Evolutionary conservation across 352 stramenopile genomes (phyloP), one percentile per base, ranked within the genome.

Genomic region (Phytophthora pisi): DNA sequence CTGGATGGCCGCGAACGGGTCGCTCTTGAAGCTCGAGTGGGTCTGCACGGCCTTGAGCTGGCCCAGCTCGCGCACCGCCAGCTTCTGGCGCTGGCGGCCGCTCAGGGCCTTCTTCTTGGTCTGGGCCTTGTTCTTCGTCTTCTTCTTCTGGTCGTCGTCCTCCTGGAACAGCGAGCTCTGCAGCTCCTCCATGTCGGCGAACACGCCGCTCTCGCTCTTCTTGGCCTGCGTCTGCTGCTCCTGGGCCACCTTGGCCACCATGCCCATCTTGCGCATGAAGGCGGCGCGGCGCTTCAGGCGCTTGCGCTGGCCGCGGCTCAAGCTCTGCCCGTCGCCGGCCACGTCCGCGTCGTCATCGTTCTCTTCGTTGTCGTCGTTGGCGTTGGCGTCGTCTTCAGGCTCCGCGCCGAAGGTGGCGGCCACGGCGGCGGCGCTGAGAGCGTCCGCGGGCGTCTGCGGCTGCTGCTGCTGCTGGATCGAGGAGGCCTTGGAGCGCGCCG

Each of bases 201-300:
- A 96, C 67, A 81, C 79, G 51, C 86, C 88, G 31, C 78, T 65
- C 47, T 81, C 66, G 50, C 73, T 23, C 51, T 82, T 77, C 69
- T 90, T 82, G 47, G 73, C 64, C 38, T 77, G 61, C 51, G 62
- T 76, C 23, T 76, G 65, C 63, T 91, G 84, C 51, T 91, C 82
- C 49, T 76, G 49, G 51, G 78, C 60, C 50, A 92, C 81, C 57
- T 84, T 85, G 13, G 87, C 72, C 55, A 95, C 88, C 30, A 96
- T 77, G 4, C 86, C 88, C 85, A 95, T 95, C 70, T 96, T 96
- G 57, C 83, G 84, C 77, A 95, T 82, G 68, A 96, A 95, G 56
- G 88, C 86, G 13, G 72, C 72, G 13, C 88, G 88, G 4, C 86
- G 84, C 68, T 95, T 96, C 43, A 93, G 78, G 0, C 88, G 88